Base-by-base conservation (phyloP, 768 basidiomycete species). In the Naganishia onofrii region DNA sequence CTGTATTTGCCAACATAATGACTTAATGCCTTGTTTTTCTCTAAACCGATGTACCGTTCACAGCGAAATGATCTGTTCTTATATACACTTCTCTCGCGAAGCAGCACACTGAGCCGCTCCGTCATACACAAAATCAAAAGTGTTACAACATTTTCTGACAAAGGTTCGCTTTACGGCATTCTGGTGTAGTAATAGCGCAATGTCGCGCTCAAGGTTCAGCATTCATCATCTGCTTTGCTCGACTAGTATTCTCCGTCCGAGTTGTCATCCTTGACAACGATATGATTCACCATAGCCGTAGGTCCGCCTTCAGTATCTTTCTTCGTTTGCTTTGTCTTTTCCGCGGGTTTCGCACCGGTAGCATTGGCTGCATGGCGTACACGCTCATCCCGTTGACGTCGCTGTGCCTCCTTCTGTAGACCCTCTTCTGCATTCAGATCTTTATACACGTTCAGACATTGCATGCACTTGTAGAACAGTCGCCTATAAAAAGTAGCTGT, bases 381-480 rank as follows among this genome's bases (percentile, higher is more conserved):
- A 12, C 71, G 71, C 23, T 65, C 58, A 23, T 67, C 71, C 48
- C 71, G 46, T 29, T 56, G 44, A 6, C 31, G 55, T 29, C 71
- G 29, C 51, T 72, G 54, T 15, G 29, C 51, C 21, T 72, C 66
- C 46, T 72, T 72, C 31, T 54, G 31, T 15, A 38, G 10, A n/a
- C 57, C 46, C 48, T 72, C 71, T 31, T 68, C 58, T n/a, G 71
- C 67, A 15, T 72, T 60, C 21, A 76, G 76, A 70, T 79, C 79
- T 66, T 76, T 55, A 72, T 77, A 80, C 6, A 73, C 71, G 34
- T 76, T 67, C 65, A 75, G 75, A 58, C 79, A 80, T 55, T 76
- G 72, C 19, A 72, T 71, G 60, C 79, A 80, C 53, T 74, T 75
- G 69, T 78, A 80, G 74, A 80, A 80, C 3, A 80, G 70, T 0